Evolutionary conservation across 2,329 filamentous ascomycete species (phyloP).

Genomic region (Colletotrichum simmondsii): DNA sequence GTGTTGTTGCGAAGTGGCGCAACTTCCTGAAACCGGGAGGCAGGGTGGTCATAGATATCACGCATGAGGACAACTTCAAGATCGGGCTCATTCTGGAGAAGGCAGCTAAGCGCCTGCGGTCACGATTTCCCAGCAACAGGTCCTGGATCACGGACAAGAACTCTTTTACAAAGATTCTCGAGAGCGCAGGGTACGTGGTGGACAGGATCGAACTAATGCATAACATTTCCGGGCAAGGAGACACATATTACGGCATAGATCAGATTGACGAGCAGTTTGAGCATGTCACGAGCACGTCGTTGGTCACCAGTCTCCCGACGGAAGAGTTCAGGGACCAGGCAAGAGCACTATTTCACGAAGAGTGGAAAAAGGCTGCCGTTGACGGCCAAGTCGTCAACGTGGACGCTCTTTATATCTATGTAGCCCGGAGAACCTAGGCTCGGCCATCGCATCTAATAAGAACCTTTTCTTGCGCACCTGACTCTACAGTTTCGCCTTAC

Average conservation of each 20-base stretch:
- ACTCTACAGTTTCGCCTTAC: slow-evolving; percentile 57
- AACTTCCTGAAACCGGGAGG: slow-evolving; percentile 42
- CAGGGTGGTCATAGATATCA: slow-evolving; percentile 44
- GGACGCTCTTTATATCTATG: slow-evolving; percentile 44
- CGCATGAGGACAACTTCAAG: slow-evolving; percentile 44
- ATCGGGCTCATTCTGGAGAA: slow-evolving; percentile 41
- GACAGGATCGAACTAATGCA: slow-evolving; percentile 42
- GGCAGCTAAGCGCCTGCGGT: slow-evolving; percentile 38
- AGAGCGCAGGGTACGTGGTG: slow-evolving; percentile 40
- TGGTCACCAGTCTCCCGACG: slow-evolving; percentile 35
- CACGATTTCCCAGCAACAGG: slow-evolving; percentile 42
- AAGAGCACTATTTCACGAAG: slow-evolving; percentile 41
- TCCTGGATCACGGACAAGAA: slow-evolving; percentile 43
- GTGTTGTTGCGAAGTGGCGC: slow-evolving; percentile 42
- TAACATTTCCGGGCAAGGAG: slow-evolving; percentile 38
- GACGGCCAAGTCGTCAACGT: slow-evolving; percentile 42
- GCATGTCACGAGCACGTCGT: slow-evolving; percentile 35
- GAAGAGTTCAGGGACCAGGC: slow-evolving; percentile 39
- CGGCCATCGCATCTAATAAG: neutral
- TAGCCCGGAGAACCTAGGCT: slow-evolving; percentile 36
- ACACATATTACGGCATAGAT: slow-evolving; percentile 37
- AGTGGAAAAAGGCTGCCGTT: slow-evolving; percentile 43
- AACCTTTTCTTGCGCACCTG: slow-evolving; percentile 23
- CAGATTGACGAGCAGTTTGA: slow-evolving; percentile 45
- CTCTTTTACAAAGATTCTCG: slow-evolving; percentile 42